Evolutionary conservation across 2,329 filamentous ascomycete species (phyloP), one percentile per base, ranked within the genome.

Genomic region (Berkeleyomyces rouxiae): DNA sequence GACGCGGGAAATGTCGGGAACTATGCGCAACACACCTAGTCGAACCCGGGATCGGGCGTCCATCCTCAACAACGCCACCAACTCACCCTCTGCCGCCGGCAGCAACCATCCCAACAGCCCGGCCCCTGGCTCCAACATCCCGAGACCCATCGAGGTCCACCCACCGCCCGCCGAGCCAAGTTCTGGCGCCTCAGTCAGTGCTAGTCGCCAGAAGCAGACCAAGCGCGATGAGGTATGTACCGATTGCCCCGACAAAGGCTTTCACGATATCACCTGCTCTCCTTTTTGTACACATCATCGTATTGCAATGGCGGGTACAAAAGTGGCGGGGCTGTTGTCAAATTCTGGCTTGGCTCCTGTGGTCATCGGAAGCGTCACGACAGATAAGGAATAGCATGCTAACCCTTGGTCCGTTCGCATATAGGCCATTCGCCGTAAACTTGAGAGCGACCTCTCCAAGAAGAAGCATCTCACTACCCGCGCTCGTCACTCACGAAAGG

Each of bases 391-490:
- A 43, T 55, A 49, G 36, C 60, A 49, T 61, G 55, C 59, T 65
- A 65, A 65, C 61, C n/a, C 36, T 31, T 62, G 58, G 49, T 58
- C 51, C 61, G 53, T 62, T 62, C 43, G 53, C 43, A 47, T 65
- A 62, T 72, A 97, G 93, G 93, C 93, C 61, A 97, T 99, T 72
- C 90, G 93, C 70, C 85, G 85, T 71, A 97, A 96, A 79, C 87
- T 99, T 79, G 93, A 99, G 79, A 92, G 83, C 71, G 93, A 99
- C 73, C 86, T 99, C 77, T 95, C 84, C 81, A 97, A 97, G 79
- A 97, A 97, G 83, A 95, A 90, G 77, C 83, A 90, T 71, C 81
- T 84, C 66, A 83, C 85, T 67, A 81, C 83, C 69, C 86, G 90
- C 69, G 86, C 90, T 68, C 85, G 90, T 68, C 88, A 89, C 71